Conservation (phyloP, 345 rosid species). For the Eucalyptus globulus region DNA sequence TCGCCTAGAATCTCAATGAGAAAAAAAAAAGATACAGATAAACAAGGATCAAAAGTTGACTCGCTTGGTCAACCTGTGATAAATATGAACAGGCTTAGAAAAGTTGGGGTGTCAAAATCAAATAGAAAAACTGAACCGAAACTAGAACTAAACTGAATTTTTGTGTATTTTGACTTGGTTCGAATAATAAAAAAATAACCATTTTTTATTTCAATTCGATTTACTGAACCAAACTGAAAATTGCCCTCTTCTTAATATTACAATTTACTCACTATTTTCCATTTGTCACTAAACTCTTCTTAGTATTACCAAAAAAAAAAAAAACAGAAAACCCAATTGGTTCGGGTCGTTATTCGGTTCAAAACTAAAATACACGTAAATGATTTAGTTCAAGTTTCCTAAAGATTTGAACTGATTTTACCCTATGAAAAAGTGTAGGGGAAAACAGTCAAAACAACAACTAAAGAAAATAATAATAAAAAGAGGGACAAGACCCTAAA, state of each 20-base stretch:
- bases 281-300: not conserved
- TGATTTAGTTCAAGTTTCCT: not conserved
- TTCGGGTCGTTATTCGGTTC: not conserved
- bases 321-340: not conserved
- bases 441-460: too few species aligned
- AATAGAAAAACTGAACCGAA: too few species aligned
- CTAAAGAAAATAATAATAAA: not conserved
- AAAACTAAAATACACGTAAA: fast-evolving
- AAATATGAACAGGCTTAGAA: too few species aligned
- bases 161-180: not conserved
- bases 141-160: too few species aligned
- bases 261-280: too few species aligned
- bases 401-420: not conserved
- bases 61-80: too few species aligned
- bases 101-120: too few species aligned
- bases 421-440: not conserved
- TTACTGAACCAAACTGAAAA: too few species aligned
- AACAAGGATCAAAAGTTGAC: not conserved
- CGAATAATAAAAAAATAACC: too few species aligned
- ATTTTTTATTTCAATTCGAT: too few species aligned
- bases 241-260: not conserved
- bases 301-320: too few species aligned
- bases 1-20: not conserved
- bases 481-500: not conserved
- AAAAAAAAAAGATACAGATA: not conserved